Percentiles rank a stretch among this genome's conserved stretches.
Evolutionary conservation across 768 basidiomycete species (phyloP).

Genomic region (Candolleomyces eurysporus): DNA sequence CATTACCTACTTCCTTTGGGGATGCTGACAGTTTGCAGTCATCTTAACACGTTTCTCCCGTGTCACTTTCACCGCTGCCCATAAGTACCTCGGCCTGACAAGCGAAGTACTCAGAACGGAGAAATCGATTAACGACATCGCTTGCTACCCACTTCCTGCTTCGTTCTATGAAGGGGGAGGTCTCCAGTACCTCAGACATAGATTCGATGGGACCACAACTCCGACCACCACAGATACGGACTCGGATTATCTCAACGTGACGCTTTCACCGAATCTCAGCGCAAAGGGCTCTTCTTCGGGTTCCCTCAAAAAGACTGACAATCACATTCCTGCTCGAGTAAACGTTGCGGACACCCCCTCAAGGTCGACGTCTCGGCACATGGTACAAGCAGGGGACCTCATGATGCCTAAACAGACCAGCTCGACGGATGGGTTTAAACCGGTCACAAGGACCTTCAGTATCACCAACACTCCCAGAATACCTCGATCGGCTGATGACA

Average conservation of each 20-base stretch:
- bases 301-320: constrained; percentile 24
- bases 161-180: constrained; percentile 94
- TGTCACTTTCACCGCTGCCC: constrained; percentile 96
- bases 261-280: constrained; percentile 22
- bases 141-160: constrained; percentile 89
- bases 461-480: constrained; percentile 50
- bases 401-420: constrained; percentile 54
- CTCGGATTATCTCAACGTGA: constrained; percentile 55
- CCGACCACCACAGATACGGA: constrained; percentile 30
- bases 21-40: constrained; percentile 43
- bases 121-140: constrained; percentile 95
- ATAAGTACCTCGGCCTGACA: constrained; percentile 93
- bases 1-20: not conserved
- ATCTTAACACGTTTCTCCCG: constrained; percentile 95
- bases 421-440: constrained; percentile 29
- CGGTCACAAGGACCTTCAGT: constrained; percentile 46
- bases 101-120: constrained; percentile 95
- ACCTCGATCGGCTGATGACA: constrained; percentile 27
- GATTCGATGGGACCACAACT: constrained; percentile 68
- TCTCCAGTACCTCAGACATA: constrained; percentile 81
- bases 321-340: constrained; percentile 15
- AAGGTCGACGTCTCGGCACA: constrained; percentile 40
- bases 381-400: constrained; percentile 77
- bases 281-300: constrained; percentile 24
- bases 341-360: constrained; percentile 1